Evolutionary conservation across 2,329 filamentous ascomycete species (phyloP).

Genomic region (Botryotinia globosa): DNA sequence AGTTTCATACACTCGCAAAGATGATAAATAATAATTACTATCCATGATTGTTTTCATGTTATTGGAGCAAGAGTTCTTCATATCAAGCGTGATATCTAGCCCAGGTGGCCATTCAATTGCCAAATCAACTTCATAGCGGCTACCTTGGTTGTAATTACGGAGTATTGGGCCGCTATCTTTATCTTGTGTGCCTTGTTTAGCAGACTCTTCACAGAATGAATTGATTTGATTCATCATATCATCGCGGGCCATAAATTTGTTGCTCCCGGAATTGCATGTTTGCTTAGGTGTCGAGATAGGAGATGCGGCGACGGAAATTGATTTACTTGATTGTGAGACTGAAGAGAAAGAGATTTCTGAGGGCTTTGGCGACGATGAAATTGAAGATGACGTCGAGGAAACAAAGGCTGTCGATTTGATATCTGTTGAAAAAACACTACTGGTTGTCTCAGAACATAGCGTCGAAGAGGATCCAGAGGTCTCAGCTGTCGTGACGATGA

Average conservation of each 20-base stretch:
- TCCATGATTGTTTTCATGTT: neutral
- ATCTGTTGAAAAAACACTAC: neutral
- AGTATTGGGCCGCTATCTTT: neutral
- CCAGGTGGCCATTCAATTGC: neutral
- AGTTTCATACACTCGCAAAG: accelerated
- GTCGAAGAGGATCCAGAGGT: neutral
- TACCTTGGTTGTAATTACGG: neutral
- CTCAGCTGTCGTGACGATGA: neutral
- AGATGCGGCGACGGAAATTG: neutral
- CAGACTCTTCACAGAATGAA: neutral
- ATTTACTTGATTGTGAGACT: no score
- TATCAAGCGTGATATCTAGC: neutral
- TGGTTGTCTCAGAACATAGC: neutral
- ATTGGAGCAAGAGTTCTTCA: neutral
- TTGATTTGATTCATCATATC: neutral
- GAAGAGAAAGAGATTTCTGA: neutral
- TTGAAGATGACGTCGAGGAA: neutral
- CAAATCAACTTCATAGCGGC: neutral
- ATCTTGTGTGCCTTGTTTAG: neutral
- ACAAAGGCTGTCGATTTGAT: neutral
- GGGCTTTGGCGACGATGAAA: neutral
- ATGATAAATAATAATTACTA: neutral
- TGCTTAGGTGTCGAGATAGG: no score
- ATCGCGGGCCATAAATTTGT: neutral
- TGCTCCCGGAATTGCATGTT: neutral